Evolutionary conservation across 352 stramenopile genomes (phyloP).

Genomic region (Globisporangium spinosum): DNA sequence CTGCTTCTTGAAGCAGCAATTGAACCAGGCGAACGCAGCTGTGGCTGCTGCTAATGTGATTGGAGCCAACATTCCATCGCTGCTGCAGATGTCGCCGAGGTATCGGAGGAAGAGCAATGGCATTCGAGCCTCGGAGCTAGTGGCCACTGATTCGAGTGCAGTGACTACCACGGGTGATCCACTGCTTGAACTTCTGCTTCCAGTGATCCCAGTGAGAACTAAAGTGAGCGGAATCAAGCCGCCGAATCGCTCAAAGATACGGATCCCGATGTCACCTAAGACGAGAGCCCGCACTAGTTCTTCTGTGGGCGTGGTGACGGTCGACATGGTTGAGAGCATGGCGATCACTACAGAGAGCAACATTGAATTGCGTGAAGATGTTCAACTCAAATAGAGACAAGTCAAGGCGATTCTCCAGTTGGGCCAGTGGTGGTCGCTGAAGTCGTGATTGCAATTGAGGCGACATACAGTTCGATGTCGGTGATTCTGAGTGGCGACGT

Average conservation of each 20-base stretch:
- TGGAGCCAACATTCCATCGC: slow-evolving; percentile 12
- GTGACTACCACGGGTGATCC: neutral
- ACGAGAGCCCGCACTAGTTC: neutral
- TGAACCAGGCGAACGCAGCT: slow-evolving; percentile 21
- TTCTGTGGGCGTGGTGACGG: neutral
- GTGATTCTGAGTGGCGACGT: neutral
- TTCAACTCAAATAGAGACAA: neutral
- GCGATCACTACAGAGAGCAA: neutral
- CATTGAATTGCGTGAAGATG: neutral
- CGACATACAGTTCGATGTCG: neutral
- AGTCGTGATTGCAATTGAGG: neutral
- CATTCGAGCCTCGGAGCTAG: neutral
- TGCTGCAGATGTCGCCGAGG: neutral
- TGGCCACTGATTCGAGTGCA: neutral
- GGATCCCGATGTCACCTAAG: slow-evolving; percentile 2
- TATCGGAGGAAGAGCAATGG: slow-evolving; percentile 6
- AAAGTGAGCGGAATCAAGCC: slow-evolving; percentile 13
- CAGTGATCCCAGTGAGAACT: slow-evolving; percentile 9
- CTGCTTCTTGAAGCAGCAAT: slow-evolving; percentile 32
- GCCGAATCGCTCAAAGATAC: neutral
- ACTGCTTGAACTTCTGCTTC: neutral
- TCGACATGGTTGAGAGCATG: neutral
- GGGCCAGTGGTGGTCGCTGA: neutral
- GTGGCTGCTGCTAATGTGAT: slow-evolving; percentile 6
- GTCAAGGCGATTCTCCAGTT: neutral